These are phyloP conservation scores for Trichosporon faecale DNA, from an alignment of 1,284 basidiomycete genomes.

Conservation along the genomic window DNA sequence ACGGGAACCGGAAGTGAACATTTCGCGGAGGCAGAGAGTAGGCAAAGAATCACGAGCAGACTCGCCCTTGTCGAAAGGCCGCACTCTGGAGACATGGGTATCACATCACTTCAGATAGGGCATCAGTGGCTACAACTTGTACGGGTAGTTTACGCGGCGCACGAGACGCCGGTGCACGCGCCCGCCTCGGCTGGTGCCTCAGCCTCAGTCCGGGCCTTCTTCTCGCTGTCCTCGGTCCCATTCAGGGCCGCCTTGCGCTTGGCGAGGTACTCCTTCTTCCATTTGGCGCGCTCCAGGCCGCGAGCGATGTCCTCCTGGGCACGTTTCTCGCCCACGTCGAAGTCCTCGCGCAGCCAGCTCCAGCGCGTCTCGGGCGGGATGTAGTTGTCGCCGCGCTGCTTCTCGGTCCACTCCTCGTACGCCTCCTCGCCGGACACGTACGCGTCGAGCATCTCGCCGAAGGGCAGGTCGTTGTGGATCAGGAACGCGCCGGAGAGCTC, in stretches of 20 bases:
- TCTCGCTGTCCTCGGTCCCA: not conserved
- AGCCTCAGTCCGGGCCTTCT: not conserved
- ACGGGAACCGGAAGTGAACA: no score
- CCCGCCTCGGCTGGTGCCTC: not conserved
- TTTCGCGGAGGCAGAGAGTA: no score
- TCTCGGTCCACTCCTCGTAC: constrained; percentile 9
- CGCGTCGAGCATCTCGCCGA: constrained; percentile 7
- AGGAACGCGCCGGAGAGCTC: not conserved
- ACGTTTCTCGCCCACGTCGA: not conserved
- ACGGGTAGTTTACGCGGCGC: not conserved
- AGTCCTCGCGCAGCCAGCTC: constrained; percentile 12
- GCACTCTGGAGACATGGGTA: no score
- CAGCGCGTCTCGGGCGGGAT: not conserved
- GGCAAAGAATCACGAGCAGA: no score
- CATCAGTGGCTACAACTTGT: not conserved
- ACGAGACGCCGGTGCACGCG: not conserved
- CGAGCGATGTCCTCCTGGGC: not conserved
- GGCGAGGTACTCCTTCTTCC: not conserved
- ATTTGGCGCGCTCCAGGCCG: not conserved
- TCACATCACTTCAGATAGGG: not conserved
- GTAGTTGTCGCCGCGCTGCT: constrained; percentile 5
- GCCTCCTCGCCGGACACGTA: not conserved
- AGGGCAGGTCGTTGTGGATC: not conserved
- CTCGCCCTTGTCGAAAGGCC: no score
- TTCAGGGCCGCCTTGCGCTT: constrained; percentile 10